Evolutionary conservation across 768 basidiomycete genomes (phyloP), one percentile per base, ranked within the genome.

Genomic region (Candolleomyces aberdarensis): DNA sequence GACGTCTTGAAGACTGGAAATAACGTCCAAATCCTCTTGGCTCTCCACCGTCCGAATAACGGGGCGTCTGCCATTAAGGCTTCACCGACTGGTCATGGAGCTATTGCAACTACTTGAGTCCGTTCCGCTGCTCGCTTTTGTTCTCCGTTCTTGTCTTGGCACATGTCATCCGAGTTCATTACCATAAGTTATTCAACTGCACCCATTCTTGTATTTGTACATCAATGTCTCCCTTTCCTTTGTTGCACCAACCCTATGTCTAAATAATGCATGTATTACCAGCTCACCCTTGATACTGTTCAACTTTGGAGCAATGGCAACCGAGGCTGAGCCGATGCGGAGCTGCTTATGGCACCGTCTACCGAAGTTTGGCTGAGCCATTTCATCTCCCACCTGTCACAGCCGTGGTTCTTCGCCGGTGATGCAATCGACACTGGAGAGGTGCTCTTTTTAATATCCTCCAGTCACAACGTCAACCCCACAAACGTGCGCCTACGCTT

Each of bases 1-100:
- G 81, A 83, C 62, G 88, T 91, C 26, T 78, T 93, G 44, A 82
- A 88, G 68, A 85, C 84, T 19, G 81, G 77, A 60, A 87, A 91
- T 74, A 92, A 93, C 56, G 78, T 79, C 13, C 71, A 81, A 26
- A 80, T 80, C 49, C 83, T 93, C 49, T 83, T 93, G 56, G 82
- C 80, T 43, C 78, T 92, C 47, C 91, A 92, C 68, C 66, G 68
- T 13, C 69, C 76, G 17, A 64, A 74, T 53, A 57, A 66, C 19
- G 70, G 74, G 19, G 65, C 69, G 50, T 50, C 69, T n/a, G 15
- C 31, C 36, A 26, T 26, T 36, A 52, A 70, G 69, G 76, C 53
- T 61, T 67, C 39, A 76, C 76, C 36, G 74, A 78, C 58, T 64
- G 71, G 32, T 3, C 53, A 32, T 15, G 22, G 26, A 55, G 41